A percentile compares a stretch with the other conserved stretches of the same genome.
Evolutionary conservation across 495 filamentous ascomycete species (phyloP).

Genomic region (Margaritispora aquatica): DNA sequence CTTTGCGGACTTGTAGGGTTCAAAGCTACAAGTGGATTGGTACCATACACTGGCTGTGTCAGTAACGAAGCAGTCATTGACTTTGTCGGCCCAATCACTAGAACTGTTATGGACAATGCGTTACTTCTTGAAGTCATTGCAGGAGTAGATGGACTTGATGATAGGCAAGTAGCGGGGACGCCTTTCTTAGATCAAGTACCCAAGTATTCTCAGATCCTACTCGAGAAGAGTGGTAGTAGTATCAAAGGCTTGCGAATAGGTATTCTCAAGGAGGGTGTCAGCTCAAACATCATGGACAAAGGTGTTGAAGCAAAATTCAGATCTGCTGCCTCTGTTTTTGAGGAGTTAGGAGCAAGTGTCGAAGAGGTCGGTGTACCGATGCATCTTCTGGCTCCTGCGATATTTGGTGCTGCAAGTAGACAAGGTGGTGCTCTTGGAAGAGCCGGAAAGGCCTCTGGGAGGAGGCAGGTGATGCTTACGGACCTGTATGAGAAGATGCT

Average conservation of each 20-base stretch:
- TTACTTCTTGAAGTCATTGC: slow-evolving; percentile 38
- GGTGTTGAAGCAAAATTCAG: slow-evolving; percentile 34
- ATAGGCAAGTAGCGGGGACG: slow-evolving; percentile 31
- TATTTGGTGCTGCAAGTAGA: slow-evolving; percentile 38
- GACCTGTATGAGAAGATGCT: slow-evolving; percentile 19
- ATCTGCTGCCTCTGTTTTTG: slow-evolving; percentile 34
- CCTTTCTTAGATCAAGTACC: slow-evolving; percentile 24
- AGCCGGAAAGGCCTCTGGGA: slow-evolving; percentile 16
- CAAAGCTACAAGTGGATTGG: slow-evolving; percentile 41
- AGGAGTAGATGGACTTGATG: slow-evolving; percentile 46
- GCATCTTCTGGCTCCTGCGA: slow-evolving; percentile 38
- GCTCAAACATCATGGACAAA: slow-evolving; percentile 30
- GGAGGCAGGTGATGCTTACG: slow-evolving; percentile 20
- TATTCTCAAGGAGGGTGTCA: slow-evolving; percentile 39
- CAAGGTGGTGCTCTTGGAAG: slow-evolving; percentile 15
- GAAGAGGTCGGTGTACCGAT: slow-evolving; percentile 45
- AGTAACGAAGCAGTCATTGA: slow-evolving; percentile 36
- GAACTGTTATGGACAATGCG: slow-evolving; percentile 38
- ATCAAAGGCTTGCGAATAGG: slow-evolving; percentile 39
- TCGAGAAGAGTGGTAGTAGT: slow-evolving; percentile 21
- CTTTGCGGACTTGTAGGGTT: slow-evolving; percentile 34
- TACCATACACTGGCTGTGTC: slow-evolving; percentile 36
- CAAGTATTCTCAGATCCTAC: slow-evolving; percentile 31
- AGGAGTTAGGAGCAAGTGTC: slow-evolving; percentile 39
- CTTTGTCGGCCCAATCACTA: slow-evolving; percentile 37